Conservation (phyloP, 2,329 filamentous ascomycete species). For the Talaromyces sp. region DNA sequence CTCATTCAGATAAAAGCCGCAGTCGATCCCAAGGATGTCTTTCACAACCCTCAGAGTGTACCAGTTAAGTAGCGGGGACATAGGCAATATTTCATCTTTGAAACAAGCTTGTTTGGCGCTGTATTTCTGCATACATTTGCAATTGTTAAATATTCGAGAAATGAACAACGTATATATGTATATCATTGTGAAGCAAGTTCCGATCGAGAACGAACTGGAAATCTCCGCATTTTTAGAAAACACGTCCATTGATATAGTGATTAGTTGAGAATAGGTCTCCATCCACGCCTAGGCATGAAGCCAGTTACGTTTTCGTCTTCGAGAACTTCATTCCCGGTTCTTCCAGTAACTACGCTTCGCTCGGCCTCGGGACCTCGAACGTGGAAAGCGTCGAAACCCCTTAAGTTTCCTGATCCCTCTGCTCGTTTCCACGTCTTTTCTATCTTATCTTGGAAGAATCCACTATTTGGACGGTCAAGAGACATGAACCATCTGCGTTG, state of each 20-base stretch:
- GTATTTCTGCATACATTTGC: neutral
- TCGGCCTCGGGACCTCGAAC: constrained; percentile 58
- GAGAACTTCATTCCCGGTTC: constrained; percentile 55
- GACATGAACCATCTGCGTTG: constrained; percentile 64
- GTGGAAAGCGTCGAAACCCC: constrained; percentile 54
- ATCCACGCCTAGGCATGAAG: constrained; percentile 56
- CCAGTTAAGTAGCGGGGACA: neutral
- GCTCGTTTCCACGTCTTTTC: constrained; percentile 22
- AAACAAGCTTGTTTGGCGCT: neutral
- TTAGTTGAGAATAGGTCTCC: constrained; percentile 40
- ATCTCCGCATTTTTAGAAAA: neutral
- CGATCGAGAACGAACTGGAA: neutral
- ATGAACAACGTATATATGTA: neutral
- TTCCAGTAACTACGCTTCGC: constrained; percentile 62
- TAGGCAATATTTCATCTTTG: neutral
- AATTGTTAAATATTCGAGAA: neutral
- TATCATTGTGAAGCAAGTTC: neutral
- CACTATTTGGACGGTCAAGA: constrained; percentile 55
- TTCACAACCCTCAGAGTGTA: constrained; percentile 55
- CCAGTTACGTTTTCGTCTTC: constrained; percentile 55
- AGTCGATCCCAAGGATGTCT: constrained; percentile 52
- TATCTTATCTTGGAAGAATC: constrained; percentile 40
- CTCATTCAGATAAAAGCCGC: constrained; percentile 48
- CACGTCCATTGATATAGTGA: neutral
- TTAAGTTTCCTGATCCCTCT: constrained; percentile 15